A percentile compares a stretch with the other conserved stretches of the same genome.
Evolutionary conservation across 495 filamentous ascomycete genomes (phyloP).

Genomic region (Aspergillus baeticus): DNA sequence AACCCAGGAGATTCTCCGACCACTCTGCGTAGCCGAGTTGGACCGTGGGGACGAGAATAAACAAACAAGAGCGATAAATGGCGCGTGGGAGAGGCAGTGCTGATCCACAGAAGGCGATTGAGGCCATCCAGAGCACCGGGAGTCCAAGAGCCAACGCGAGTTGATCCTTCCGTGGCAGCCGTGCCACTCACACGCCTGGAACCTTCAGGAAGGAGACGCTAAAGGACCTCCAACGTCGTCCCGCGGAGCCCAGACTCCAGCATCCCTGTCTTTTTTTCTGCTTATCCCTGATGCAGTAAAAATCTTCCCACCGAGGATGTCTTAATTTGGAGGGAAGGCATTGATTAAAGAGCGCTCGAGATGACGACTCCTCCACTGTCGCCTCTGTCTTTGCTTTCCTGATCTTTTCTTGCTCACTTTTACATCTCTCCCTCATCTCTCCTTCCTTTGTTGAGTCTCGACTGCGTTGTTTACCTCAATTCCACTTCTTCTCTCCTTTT

Average conservation of each 20-base stretch:
- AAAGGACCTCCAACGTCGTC: not conserved
- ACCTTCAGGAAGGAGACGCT: not conserved
- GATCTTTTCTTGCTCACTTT: not conserved
- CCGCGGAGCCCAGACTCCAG: not conserved
- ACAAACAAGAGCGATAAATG: not conserved
- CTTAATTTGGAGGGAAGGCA: not conserved
- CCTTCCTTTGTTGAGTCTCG: slow-evolving; percentile 2
- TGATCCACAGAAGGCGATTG: not conserved
- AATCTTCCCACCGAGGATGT: not conserved
- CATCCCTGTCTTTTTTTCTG: not conserved
- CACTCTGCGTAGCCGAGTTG: not conserved
- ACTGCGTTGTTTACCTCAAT: not conserved
- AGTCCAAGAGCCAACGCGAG: not conserved
- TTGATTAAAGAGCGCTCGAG: not conserved
- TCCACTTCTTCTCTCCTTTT: not conserved
- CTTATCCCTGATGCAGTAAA: slow-evolving; percentile 7
- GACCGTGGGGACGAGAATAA: slow-evolving; percentile 1
- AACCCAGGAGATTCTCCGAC: too few relatives aligned
- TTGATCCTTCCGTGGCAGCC: slow-evolving; percentile 13
- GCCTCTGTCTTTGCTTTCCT: not conserved
- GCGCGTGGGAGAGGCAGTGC: not conserved
- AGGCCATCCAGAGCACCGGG: slow-evolving; percentile 10
- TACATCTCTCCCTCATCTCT: not conserved
- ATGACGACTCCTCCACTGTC: not conserved
- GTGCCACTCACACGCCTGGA: slow-evolving; percentile 1